A percentile compares a stretch with the other conserved stretches of the same genome.
Evolutionary conservation across 2,329 filamentous ascomycete genomes (phyloP).

Genomic region (Lachnum nothofagi): DNA sequence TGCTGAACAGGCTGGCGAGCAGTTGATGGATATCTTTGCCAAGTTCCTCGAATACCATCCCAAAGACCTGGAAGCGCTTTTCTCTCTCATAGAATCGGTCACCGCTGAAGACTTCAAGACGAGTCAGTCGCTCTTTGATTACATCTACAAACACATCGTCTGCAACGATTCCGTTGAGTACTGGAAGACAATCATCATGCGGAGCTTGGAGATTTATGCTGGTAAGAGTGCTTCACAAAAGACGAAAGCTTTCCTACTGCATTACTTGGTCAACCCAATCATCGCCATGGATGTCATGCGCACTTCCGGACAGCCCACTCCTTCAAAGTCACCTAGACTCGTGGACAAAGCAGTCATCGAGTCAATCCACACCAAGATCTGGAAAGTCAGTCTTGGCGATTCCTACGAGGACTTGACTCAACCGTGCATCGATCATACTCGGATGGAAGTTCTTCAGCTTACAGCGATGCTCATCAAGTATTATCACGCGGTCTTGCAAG

Average conservation of each 20-base stretch:
- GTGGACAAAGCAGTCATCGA: conserved; percentile 86
- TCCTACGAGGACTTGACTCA: conserved; percentile 76
- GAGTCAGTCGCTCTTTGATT: conserved; percentile 69
- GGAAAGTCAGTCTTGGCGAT: conserved; percentile 83
- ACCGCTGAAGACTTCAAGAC: conserved; percentile 77
- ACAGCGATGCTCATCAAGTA: conserved; percentile 95
- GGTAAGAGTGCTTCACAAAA: conserved; percentile 74
- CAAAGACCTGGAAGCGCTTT: conserved; percentile 75
- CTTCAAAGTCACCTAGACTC: conserved; percentile 59
- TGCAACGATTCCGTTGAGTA: conserved; percentile 79
- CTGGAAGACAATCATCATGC: conserved; percentile 74
- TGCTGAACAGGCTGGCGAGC: conserved; percentile 82
- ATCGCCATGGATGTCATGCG: conserved; percentile 93
- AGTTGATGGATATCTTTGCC: conserved; percentile 79
- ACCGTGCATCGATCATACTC: conserved; percentile 85
- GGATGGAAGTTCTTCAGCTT: conserved; percentile 92
- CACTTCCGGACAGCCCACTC: conserved; percentile 58
- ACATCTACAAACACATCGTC: conserved; percentile 82
- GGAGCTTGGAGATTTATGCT: conserved; percentile 83
- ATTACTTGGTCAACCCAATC: conserved; percentile 90
- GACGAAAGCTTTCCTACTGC: conserved; percentile 87
- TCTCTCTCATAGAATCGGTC: conserved; percentile 76
- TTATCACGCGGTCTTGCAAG: conserved; percentile 79
- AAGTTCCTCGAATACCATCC: conserved; percentile 71
- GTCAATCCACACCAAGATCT: conserved; percentile 84